Percentiles rank a stretch among this genome's conserved stretches.
phyloP scores from a whole-genome alignment of 2,329 filamentous ascomycete genomes.

The Talaromyces sp. region DNA sequence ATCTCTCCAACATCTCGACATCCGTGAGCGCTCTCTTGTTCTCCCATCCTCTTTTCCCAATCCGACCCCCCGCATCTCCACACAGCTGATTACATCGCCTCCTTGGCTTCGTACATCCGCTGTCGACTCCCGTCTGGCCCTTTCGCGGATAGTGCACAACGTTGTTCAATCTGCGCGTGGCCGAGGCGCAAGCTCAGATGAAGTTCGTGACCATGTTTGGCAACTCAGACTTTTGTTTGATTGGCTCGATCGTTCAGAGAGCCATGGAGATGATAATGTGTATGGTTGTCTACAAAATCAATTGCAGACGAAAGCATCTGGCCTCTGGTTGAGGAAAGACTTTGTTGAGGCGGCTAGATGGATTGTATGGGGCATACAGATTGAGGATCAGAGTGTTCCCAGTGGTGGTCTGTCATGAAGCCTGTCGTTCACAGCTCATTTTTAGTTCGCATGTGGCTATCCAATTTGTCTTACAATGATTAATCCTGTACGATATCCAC shows the following conservation, averaged over 20 bases:
- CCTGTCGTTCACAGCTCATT: not conserved
- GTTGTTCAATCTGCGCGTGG: conserved; percentile 35
- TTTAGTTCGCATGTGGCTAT: not conserved
- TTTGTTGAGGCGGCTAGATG: conserved; percentile 45
- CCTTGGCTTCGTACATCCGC: conserved; percentile 60
- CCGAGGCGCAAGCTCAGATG: conserved; percentile 41
- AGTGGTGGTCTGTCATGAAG: not conserved
- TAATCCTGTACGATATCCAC: no score
- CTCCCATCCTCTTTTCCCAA: conserved; percentile 51
- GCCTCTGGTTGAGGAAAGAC: conserved; percentile 43
- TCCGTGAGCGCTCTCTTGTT: conserved; percentile 68
- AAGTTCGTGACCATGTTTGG: conserved; percentile 61
- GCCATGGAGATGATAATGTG: conserved; percentile 11
- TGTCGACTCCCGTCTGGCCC: conserved; percentile 72
- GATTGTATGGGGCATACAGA: conserved; percentile 47
- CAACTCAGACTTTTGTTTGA: conserved; percentile 66
- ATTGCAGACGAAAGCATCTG: conserved; percentile 20
- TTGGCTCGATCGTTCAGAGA: conserved; percentile 59
- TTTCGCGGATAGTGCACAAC: conserved; percentile 55
- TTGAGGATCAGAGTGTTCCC: conserved; percentile 21
- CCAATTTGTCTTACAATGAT: no score
- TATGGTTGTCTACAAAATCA: not conserved
- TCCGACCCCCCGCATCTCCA: conserved; percentile 25
- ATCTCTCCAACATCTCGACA: conserved; percentile 56
- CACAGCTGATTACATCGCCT: conserved; percentile 49